Evolutionary conservation across 306 rosid species (phyloP), one percentile per base, ranked within the genome.

Genomic region (Trifolium subterraneum): DNA sequence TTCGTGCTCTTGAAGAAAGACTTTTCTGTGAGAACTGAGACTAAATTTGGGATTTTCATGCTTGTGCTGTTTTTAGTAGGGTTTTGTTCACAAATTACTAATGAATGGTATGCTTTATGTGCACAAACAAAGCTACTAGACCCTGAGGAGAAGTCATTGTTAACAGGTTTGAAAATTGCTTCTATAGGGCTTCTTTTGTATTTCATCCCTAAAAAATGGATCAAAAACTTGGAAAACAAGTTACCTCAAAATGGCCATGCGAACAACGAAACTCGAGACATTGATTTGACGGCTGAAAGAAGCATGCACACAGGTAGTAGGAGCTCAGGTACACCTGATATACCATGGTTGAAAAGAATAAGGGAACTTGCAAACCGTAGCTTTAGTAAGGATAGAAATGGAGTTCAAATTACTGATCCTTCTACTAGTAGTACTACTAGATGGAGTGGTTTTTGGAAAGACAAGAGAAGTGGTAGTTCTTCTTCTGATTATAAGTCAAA

Each of bases 61-160:
- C 73, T 91, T 11, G 52, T 86, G 10, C 61, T 93, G 70, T 93
- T 91, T 86, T 74, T 93, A 12, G 81, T 86, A 18, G 89, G 84
- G 51, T 90, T 84, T 74, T 65, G 79, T 63, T 64, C 94, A 0
- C 96, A 87, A 59, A 72, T 93, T 42, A 61, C 65, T 2, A 93
- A 85, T 71, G 97, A 91, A 68, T 93, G 94, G 96, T 83, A 81
- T 89, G 90, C 94, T 18, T 75, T 93, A 83, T 89, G 84, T 62
- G 75, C 59, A 74, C 92, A 91, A 47, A 87, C 84, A 78, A 81
- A 68, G 85, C 68, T 69, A 12, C 85, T 93, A 15, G 96, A 93
- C 82, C 83, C 84, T 31, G 74, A 79, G 16, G 92, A 74, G 64
- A 85, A 83, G 22, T 89, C 97, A 31, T 82, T 84, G 81, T 36